A percentile compares a stretch with the other conserved stretches of the same genome.
Conservation (phyloP, 2,329 filamentous ascomycete genomes). For the Teratosphaeria gauchensis region DNA sequence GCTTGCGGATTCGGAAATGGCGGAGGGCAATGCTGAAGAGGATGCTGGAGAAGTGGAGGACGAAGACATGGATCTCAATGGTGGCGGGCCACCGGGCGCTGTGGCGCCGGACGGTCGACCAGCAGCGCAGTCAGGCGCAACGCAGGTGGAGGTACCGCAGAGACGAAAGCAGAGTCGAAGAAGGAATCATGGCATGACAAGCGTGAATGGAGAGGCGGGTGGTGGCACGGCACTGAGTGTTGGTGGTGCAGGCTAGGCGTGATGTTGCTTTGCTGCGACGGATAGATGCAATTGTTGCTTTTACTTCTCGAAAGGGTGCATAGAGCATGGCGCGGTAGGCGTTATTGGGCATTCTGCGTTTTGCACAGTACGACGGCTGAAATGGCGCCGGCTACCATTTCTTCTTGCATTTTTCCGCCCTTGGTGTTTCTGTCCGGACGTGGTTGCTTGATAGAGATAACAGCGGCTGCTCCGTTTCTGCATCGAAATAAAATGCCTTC, state of each 20-base stretch:
- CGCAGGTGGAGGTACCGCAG: not conserved
- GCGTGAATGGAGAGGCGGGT: conserved; percentile 5
- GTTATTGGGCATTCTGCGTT: not conserved
- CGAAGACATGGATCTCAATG: conserved; percentile 20
- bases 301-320: not conserved
- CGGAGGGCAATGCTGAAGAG: conserved; percentile 18
- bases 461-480: not conserved
- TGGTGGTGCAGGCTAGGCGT: conserved; percentile 8
- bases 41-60: conserved; percentile 22
- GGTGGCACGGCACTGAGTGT: conserved; percentile 12
- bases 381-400: not conserved
- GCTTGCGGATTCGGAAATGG: conserved; percentile 23
- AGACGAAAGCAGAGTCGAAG: conserved; percentile 5
- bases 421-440: not conserved
- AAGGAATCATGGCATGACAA: conserved; percentile 3
- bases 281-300: not conserved
- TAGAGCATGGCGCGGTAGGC: not conserved
- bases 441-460: not conserved
- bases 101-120: not conserved
- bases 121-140: not conserved
- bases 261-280: not conserved
- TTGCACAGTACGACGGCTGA: not conserved
- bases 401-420: not conserved
- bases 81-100: not conserved
- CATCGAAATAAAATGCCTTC: too few species aligned